These are phyloP conservation scores for Cenchrus fungigraminus DNA, from an alignment of 176 grass and related monocot species.

Conservation along the genomic window DNA sequence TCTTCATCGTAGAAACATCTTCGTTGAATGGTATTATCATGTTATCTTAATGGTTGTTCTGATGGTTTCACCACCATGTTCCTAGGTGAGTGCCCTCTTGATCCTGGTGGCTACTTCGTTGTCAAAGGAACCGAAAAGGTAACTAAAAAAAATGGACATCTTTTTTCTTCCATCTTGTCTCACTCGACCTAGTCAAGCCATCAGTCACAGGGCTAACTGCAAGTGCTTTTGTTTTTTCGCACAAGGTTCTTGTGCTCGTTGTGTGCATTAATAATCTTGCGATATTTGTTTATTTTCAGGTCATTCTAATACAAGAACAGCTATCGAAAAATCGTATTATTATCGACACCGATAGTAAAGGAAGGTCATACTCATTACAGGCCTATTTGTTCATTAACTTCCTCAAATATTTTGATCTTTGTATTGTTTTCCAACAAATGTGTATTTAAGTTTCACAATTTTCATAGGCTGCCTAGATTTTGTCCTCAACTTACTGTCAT, in stretches of 20 bases:
- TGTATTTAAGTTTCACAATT: conserved; percentile 10
- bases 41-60: conserved; percentile 35
- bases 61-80: conserved; percentile 35
- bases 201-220: background rate
- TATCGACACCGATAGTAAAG: conserved; percentile 82
- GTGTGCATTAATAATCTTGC: conserved; percentile 22
- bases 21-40: background rate
- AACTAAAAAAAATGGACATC: conserved; percentile 12
- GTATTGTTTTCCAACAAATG: conserved; percentile 16
- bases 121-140: conserved; percentile 98
- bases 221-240: conserved; percentile 11
- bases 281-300: conserved; percentile 54
- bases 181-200: conserved; percentile 22
- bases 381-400: background rate
- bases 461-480: background rate
- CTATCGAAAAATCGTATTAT: conserved; percentile 98
- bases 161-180: conserved; percentile 5
- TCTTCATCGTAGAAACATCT: background rate
- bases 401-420: conserved; percentile 25
- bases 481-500: background rate
- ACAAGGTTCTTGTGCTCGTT: background rate
- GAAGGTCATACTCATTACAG: conserved; percentile 55
- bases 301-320: conserved; percentile 98
- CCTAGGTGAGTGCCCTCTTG: conserved; percentile 93
- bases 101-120: conserved; percentile 95